These are phyloP conservation scores for Coprinopsis sp. DNA, from an alignment of 768 basidiomycete genomes.

Conservation along the genomic window DNA sequence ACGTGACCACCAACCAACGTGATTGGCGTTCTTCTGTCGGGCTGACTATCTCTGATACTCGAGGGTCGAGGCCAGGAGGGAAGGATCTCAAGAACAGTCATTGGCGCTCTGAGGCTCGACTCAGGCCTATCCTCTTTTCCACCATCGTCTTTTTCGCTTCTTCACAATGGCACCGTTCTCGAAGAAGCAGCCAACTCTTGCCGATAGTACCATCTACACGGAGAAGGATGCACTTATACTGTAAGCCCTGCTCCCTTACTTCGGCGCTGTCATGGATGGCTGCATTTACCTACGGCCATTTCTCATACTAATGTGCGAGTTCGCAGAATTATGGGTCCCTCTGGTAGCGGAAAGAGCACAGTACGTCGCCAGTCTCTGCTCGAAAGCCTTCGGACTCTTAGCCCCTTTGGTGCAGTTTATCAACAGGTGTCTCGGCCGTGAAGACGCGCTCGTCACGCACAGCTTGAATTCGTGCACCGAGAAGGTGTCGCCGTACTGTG, in stretches of 20 bases:
- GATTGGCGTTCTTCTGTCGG: too few relatives aligned
- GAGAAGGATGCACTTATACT: not conserved
- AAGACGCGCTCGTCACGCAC: constrained; percentile 1
- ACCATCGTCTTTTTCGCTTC: too few relatives aligned
- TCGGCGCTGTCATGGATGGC: too few relatives aligned
- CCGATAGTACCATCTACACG: not conserved
- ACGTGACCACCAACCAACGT: too few relatives aligned
- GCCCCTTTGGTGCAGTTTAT: constrained; percentile 2
- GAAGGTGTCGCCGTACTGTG: not conserved
- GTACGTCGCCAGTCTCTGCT: not conserved
- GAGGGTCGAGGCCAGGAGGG: too few relatives aligned
- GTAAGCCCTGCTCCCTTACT: not conserved
- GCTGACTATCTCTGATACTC: too few relatives aligned
- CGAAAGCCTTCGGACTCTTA: not conserved
- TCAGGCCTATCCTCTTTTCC: too few relatives aligned
- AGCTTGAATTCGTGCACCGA: not conserved
- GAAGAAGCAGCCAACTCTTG: too few relatives aligned
- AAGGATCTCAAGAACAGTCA: too few relatives aligned
- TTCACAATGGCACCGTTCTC: too few relatives aligned
- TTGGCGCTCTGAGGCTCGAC: too few relatives aligned
- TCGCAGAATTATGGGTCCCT: constrained; percentile 3
- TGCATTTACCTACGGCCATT: too few relatives aligned
- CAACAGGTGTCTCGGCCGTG: constrained; percentile 2
- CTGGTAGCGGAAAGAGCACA: constrained; percentile 6
- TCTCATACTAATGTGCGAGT: not conserved